Evolutionary conservation across 139 green algal species (phyloP).

Genomic region (Coelastrella sp.): DNA sequence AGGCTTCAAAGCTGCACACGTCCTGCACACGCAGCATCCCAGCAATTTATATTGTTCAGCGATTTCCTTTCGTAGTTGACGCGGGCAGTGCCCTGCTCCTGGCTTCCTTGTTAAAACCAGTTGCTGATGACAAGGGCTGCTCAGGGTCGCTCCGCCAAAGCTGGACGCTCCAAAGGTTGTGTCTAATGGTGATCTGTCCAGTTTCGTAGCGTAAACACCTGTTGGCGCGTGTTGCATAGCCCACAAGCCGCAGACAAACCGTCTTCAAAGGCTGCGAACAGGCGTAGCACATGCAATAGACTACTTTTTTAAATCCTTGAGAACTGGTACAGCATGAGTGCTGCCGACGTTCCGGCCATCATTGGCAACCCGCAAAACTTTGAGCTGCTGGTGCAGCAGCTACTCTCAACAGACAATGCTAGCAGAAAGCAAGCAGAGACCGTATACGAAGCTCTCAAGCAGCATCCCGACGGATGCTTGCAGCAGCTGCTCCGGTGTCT

Average conservation of each 20-base stretch:
- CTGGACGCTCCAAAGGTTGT: neutral
- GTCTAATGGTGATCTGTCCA: neutral
- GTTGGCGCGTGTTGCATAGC: neutral
- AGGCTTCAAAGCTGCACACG: no score
- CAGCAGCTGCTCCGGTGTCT: conserved; percentile 75
- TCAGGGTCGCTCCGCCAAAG: neutral
- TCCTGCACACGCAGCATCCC: no score
- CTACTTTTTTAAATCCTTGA: neutral
- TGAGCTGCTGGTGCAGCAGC: conserved; percentile 78
- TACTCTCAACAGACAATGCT: conserved; percentile 89
- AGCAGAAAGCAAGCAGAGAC: conserved; percentile 75
- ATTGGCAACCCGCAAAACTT: conserved; percentile 66
- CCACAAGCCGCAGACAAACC: neutral
- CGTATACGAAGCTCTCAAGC: conserved; percentile 81
- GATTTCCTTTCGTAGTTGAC: no score
- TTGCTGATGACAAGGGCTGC: neutral
- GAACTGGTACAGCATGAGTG: neutral
- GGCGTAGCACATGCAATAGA: neutral
- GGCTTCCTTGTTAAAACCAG: neutral
- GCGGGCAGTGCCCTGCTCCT: no score
- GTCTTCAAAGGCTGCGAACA: neutral
- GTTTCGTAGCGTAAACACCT: neutral
- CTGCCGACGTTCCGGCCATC: conserved; percentile 25
- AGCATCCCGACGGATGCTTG: conserved; percentile 75
- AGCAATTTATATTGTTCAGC: no score